Evolutionary conservation across 1,284 basidiomycete species (phyloP).

Genomic region (Xerocomus minutiporus): DNA sequence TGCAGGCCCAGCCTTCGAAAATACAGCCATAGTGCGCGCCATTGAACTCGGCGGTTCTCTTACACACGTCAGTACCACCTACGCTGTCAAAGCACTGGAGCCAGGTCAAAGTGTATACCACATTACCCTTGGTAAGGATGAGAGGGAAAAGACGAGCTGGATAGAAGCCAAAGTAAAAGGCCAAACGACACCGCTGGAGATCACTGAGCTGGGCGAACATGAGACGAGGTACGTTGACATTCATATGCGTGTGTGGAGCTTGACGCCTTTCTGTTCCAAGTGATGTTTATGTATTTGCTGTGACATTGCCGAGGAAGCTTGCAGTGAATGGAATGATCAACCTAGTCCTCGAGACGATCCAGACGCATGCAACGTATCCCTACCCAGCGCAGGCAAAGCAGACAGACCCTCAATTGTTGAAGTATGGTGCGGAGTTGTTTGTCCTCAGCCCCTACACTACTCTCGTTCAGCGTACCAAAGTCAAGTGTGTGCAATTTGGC

Average conservation of each 20-base stretch:
- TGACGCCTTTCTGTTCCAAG: constrained; percentile 20
- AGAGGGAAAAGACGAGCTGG: constrained; percentile 69
- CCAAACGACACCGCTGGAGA: constrained; percentile 50
- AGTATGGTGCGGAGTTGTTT: constrained; percentile 72
- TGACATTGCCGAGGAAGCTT: constrained; percentile 45
- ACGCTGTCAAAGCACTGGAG: constrained; percentile 72
- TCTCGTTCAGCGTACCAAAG: constrained; percentile 78
- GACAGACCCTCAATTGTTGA: constrained; percentile 74
- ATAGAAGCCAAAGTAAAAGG: constrained; percentile 77
- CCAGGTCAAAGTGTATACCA: constrained; percentile 62
- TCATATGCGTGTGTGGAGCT: not conserved
- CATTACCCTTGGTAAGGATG: constrained; percentile 62
- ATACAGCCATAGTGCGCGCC: constrained; percentile 80
- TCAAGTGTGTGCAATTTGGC: constrained; percentile 55
- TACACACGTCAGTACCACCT: constrained; percentile 83
- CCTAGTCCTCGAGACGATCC: constrained; percentile 71
- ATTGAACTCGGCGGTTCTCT: constrained; percentile 85
- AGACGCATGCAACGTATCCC: constrained; percentile 72
- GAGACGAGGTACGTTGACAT: constrained; percentile 43
- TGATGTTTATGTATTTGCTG: constrained; percentile 43
- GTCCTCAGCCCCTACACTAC: constrained; percentile 83
- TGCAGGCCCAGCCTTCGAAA: constrained; percentile 65
- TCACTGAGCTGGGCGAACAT: constrained; percentile 49
- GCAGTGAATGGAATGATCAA: constrained; percentile 58
- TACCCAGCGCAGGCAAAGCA: constrained; percentile 75